phyloP scores from a whole-genome alignment of 2,329 filamentous ascomycete species.

The Clonostachys chloroleuca region DNA sequence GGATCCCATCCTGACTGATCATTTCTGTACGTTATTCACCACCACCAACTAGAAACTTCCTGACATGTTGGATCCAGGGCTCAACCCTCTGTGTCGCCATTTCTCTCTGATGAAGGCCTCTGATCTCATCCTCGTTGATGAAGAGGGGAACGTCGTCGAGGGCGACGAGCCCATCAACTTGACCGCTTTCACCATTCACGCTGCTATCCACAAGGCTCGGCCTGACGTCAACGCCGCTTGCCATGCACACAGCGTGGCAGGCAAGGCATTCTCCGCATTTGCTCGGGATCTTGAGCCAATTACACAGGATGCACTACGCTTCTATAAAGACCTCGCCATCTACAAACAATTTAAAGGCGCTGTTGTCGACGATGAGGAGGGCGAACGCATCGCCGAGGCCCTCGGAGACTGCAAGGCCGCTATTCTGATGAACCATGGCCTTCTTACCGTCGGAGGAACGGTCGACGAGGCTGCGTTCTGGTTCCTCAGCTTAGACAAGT shows the following conservation, averaged over 20 bases:
- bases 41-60: too few species aligned
- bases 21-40: constrained; percentile 43
- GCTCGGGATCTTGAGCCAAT: constrained; percentile 62
- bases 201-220: constrained; percentile 55
- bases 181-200: constrained; percentile 66
- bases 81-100: constrained; percentile 55
- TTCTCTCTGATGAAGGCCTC: constrained; percentile 56
- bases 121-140: constrained; percentile 59
- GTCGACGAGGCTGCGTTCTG: constrained; percentile 72
- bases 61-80: constrained; percentile 14
- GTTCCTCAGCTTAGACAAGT: constrained; percentile 62
- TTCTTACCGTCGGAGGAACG: constrained; percentile 63
- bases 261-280: constrained; percentile 64
- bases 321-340: constrained; percentile 60
- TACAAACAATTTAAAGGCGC: constrained; percentile 52
- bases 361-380: constrained; percentile 57
- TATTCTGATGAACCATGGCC: constrained; percentile 66
- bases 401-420: constrained; percentile 55
- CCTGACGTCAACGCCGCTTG: constrained; percentile 63
- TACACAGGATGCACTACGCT: constrained; percentile 60
- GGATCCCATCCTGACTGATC: constrained; percentile 52
- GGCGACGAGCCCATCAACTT: constrained; percentile 56
- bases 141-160: constrained; percentile 52
- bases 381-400: constrained; percentile 55
- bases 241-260: constrained; percentile 60